Percentiles rank a stretch among this genome's conserved stretches.
Conservation (phyloP, 306 rosid genomes). For the Trichosanthes cucumerina region DNA sequence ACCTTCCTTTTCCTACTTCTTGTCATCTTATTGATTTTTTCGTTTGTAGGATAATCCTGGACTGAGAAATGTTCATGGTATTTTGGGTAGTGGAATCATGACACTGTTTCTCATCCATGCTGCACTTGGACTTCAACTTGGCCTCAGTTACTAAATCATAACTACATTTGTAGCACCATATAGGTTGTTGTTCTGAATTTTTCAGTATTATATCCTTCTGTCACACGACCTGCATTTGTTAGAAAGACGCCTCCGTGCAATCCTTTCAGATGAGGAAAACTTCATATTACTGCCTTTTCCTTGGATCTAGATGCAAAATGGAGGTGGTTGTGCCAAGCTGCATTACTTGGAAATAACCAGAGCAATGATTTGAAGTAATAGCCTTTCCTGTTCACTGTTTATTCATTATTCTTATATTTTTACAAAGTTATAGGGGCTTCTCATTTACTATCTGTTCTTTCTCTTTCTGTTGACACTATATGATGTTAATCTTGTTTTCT, state of each 20-base stretch:
- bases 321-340: not conserved
- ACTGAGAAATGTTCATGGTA: slow-evolving; percentile 63
- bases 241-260: not conserved
- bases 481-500: not conserved
- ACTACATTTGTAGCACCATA: not conserved
- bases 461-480: not conserved
- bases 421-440: not conserved
- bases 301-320: not conserved
- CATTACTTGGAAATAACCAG: not conserved
- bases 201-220: not conserved
- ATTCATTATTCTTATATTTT: not conserved
- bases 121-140: slow-evolving; percentile 81
- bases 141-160: slow-evolving; percentile 44
- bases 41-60: slow-evolving; percentile 63
- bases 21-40: not conserved
- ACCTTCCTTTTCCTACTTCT: not conserved
- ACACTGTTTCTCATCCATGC: slow-evolving; percentile 73
- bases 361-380: not conserved
- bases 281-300: not conserved
- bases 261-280: not conserved
- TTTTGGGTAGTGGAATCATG: slow-evolving; percentile 87
- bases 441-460: not conserved
- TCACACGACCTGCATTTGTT: not conserved
- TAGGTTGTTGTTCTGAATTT: not conserved
- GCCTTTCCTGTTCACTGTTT: not conserved